Conservation (phyloP, 2,329 filamentous ascomycete genomes). For the Neocucurbitaria cava region DNA sequence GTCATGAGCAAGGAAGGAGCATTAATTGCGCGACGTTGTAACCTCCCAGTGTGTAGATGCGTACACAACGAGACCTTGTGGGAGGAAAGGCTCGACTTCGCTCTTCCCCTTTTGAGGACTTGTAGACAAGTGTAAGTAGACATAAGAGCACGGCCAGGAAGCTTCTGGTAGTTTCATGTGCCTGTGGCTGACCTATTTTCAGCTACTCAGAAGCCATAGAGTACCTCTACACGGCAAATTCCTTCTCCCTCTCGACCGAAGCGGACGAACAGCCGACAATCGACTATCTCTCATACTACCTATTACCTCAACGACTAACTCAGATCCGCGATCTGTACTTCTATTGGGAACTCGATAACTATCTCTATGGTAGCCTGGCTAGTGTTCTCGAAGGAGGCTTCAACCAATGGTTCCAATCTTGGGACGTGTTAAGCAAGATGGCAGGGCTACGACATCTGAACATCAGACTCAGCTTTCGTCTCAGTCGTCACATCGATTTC, state of each 20-base stretch:
- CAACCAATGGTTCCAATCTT: constrained; percentile 21
- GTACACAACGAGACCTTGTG: background rate
- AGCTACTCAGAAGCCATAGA: constrained; percentile 36
- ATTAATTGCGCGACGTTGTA: constrained; percentile 13
- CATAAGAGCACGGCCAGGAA: background rate
- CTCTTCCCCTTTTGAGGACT: constrained; percentile 20
- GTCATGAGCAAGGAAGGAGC: constrained; percentile 11
- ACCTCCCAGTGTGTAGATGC: background rate
- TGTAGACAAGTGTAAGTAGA: constrained; percentile 30
- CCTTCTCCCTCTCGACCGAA: constrained; percentile 22
- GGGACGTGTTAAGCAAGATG: constrained; percentile 21
- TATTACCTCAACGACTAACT: constrained; percentile 26
- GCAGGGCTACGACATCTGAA: constrained; percentile 24
- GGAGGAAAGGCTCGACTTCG: constrained; percentile 5
- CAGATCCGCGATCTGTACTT: constrained; percentile 23
- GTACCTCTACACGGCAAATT: constrained; percentile 27
- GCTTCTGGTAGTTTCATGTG: background rate
- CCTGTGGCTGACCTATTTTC: constrained; percentile 1
- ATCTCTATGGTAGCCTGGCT: constrained; percentile 8
- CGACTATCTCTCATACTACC: constrained; percentile 24
- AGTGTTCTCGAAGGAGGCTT: background rate
- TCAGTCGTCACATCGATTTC: constrained; percentile 3
- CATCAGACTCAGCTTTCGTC: constrained; percentile 16
- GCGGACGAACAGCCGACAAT: constrained; percentile 18
- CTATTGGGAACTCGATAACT: constrained; percentile 22